Percentiles rank a stretch among this genome's conserved stretches.
These are phyloP conservation scores for Salix dunnii DNA, from an alignment of 345 rosid genomes.

Conservation along the genomic window DNA sequence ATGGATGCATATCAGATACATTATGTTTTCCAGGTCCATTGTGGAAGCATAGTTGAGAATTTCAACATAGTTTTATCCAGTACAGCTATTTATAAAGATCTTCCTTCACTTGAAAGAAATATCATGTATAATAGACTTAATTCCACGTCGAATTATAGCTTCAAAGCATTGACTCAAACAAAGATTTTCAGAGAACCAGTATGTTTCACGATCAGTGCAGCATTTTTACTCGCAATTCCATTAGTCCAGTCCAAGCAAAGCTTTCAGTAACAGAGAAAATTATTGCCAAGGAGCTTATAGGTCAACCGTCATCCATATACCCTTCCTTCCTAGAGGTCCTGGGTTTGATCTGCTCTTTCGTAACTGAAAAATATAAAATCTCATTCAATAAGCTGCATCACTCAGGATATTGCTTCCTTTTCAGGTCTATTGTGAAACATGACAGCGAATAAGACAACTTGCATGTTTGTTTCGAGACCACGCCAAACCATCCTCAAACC, in stretches of 20 bases:
- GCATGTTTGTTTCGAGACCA: background rate
- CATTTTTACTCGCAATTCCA: background rate
- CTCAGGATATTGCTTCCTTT: background rate
- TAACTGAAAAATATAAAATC: no score
- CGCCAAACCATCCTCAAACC: background rate
- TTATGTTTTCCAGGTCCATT: background rate
- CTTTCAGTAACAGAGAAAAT: background rate
- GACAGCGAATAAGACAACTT: background rate
- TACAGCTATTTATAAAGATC: background rate
- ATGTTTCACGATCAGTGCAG: background rate
- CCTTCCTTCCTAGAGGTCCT: background rate
- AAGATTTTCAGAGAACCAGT: background rate
- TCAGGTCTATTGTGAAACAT: background rate
- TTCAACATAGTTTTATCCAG: background rate
- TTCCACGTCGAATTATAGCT: background rate
- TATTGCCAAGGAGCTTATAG: background rate
- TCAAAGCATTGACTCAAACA: background rate
- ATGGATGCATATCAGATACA: background rate
- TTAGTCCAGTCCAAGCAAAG: background rate
- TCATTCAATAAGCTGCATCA: background rate
- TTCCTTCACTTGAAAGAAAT: background rate
- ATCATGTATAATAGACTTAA: background rate
- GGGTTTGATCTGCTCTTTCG: background rate
- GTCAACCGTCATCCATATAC: background rate
- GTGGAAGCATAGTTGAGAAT: background rate